Conservation (phyloP, 2,329 filamentous ascomycete genomes). For the Penicillium griseofulvum region DNA sequence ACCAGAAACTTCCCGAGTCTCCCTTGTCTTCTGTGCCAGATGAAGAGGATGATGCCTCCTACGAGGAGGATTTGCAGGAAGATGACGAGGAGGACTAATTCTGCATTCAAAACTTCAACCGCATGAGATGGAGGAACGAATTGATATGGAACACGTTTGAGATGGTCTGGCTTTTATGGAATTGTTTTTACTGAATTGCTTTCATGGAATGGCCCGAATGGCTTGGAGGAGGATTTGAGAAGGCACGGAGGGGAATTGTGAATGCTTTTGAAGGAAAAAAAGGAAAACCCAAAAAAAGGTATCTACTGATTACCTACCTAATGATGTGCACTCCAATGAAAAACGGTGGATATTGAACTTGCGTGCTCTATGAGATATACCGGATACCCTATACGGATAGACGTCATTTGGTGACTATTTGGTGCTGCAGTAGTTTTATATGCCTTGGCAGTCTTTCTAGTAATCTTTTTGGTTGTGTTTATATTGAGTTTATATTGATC, state of each 20-base stretch:
- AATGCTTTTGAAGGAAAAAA: background rate
- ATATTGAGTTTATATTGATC: too few species aligned
- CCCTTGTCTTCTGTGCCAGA: background rate
- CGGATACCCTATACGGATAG: too few species aligned
- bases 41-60: background rate
- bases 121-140: background rate
- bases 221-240: background rate
- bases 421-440: too few species aligned
- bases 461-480: too few species aligned
- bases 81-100: background rate
- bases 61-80: background rate
- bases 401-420: too few species aligned
- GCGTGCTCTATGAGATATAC: too few species aligned
- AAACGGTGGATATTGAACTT: too few species aligned
- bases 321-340: too few species aligned
- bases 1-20: background rate
- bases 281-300: background rate
- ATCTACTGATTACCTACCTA: background rate
- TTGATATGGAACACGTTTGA: background rate
- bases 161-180: background rate
- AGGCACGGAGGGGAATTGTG: background rate
- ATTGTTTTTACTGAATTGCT: too few species aligned
- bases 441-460: too few species aligned
- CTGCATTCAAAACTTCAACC: background rate
- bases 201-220: too few species aligned